These are phyloP conservation scores for Diaporthe destruens DNA, from an alignment of 2,329 filamentous ascomycete genomes.

Conservation along the genomic window DNA sequence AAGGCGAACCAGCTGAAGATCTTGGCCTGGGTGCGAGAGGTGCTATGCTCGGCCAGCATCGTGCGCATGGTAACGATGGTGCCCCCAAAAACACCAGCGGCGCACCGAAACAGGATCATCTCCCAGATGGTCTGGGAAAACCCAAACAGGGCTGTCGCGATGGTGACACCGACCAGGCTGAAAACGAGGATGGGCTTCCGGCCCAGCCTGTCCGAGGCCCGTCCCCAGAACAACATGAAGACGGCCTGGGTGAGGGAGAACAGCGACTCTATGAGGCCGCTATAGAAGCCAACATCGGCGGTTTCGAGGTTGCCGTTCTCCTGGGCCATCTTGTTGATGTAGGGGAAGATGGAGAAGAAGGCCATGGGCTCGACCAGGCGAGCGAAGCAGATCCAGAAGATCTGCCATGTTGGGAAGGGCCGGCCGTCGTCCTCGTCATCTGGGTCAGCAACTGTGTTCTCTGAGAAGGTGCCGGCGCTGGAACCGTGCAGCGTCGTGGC, in stretches of 20 bases:
- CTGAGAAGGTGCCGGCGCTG: conserved; percentile 40
- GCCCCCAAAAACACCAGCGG: conserved; percentile 80
- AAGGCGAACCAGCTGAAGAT: conserved; percentile 85
- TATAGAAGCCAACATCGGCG: conserved; percentile 83
- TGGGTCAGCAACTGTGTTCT: conserved; percentile 28
- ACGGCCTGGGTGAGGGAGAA: conserved; percentile 82
- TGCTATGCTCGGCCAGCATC: conserved; percentile 82
- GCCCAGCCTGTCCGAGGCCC: conserved; percentile 75
- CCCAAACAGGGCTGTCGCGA: conserved; percentile 76
- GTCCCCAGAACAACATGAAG: conserved; percentile 83
- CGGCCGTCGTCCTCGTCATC: conserved; percentile 51
- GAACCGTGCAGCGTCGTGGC: conserved; percentile 41
- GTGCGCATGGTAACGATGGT: conserved; percentile 80
- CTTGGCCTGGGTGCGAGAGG: conserved; percentile 75
- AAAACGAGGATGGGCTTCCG: conserved; percentile 79
- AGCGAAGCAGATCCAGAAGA: conserved; percentile 79
- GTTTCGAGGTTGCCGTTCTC: conserved; percentile 71
- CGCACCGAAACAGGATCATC: conserved; percentile 79
- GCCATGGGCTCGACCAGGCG: conserved; percentile 81
- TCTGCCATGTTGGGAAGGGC: conserved; percentile 72
- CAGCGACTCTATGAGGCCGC: conserved; percentile 78
- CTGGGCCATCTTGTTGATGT: conserved; percentile 82
- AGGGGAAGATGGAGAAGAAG: conserved; percentile 88
- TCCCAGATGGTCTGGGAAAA: conserved; percentile 75
- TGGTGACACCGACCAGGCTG: conserved; percentile 73